A percentile compares a stretch with the other conserved stretches of the same genome.
These are phyloP conservation scores for Aspergillus conjunctus DNA, from an alignment of 495 filamentous ascomycete genomes.

Conservation along the genomic window DNA sequence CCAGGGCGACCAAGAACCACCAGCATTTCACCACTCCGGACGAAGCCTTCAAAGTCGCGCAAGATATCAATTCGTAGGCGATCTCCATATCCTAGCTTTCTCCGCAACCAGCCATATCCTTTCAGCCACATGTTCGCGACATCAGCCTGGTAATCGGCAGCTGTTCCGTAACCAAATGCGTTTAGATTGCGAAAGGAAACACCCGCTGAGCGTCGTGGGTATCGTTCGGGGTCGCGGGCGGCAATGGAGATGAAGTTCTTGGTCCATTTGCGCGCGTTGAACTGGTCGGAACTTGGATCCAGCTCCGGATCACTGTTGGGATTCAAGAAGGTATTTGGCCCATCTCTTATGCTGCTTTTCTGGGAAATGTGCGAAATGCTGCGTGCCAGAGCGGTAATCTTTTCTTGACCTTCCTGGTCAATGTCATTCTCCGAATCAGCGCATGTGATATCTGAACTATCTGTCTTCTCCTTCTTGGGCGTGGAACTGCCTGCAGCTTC, in stretches of 20 bases:
- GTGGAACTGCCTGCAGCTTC: constrained; percentile 1
- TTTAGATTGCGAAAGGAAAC: constrained; percentile 62
- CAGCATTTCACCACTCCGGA: constrained; percentile 76
- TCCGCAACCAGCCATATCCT: constrained; percentile 45
- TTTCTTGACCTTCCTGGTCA: constrained; percentile 30
- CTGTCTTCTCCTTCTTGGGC: constrained; percentile 17
- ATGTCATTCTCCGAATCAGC: constrained; percentile 29
- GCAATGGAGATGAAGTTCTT: constrained; percentile 45
- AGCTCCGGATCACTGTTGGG: constrained; percentile 42
- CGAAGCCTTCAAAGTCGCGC: constrained; percentile 76
- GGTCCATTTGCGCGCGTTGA: constrained; percentile 52
- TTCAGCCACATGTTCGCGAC: constrained; percentile 66
- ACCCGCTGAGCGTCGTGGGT: constrained; percentile 45
- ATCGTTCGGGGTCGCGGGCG: constrained; percentile 45
- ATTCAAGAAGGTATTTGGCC: constrained; percentile 49
- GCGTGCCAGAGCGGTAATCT: constrained; percentile 44
- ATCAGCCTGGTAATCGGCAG: constrained; percentile 76
- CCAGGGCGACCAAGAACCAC: constrained; percentile 79
- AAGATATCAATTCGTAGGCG: constrained; percentile 71
- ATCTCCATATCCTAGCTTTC: constrained; percentile 51
- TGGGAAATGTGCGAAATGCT: constrained; percentile 45
- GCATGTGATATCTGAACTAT: constrained; percentile 24
- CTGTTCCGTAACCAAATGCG: constrained; percentile 71
- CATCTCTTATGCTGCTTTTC: constrained; percentile 31
- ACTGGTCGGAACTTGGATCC: constrained; percentile 44